Conservation (phyloP, 345 rosid genomes). For the Aquilaria yunnanensis region DNA sequence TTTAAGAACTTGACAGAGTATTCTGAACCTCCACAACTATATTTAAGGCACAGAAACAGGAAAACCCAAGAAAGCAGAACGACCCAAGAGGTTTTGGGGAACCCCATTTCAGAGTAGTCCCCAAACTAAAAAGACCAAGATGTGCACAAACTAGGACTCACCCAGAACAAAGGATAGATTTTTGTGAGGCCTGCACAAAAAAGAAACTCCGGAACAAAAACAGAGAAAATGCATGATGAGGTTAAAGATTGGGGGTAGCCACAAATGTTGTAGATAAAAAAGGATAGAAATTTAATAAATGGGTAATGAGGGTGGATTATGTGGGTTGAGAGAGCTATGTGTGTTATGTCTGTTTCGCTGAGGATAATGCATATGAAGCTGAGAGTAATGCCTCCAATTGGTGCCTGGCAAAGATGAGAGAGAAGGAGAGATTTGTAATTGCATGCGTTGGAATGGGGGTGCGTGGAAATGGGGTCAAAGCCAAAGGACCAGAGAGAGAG, state of each 20-base stretch:
- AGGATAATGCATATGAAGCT: slow-evolving; percentile 35
- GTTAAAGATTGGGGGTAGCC: background rate
- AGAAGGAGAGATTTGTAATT: slow-evolving; percentile 16
- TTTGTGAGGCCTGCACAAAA: slow-evolving; percentile 9
- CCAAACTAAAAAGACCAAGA: slow-evolving; percentile 7
- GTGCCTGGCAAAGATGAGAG: slow-evolving; percentile 18
- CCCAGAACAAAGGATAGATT: slow-evolving; percentile 10
- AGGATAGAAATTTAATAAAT: slow-evolving; percentile 6
- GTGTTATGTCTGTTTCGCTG: slow-evolving; percentile 10
- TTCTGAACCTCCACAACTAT: slow-evolving; percentile 29
- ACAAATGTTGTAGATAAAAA: slow-evolving; percentile 8
- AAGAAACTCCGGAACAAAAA: background rate
- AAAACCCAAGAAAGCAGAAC: slow-evolving; percentile 34
- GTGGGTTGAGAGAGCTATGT: slow-evolving; percentile 19
- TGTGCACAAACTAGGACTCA: slow-evolving; percentile 11
- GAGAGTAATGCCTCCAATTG: slow-evolving; percentile 17
- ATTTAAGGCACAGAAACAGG: slow-evolving; percentile 25
- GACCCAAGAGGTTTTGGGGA: slow-evolving; percentile 27
- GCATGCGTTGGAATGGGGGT: too few species aligned
- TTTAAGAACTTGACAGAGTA: slow-evolving; percentile 55
- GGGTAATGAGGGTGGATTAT: slow-evolving; percentile 15
- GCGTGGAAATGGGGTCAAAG: too few species aligned
- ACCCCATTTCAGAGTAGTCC: slow-evolving; percentile 32
- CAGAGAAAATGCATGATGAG: slow-evolving; percentile 11
- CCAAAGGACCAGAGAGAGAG: too few species aligned